Base-by-base conservation (phyloP, 345 rosid species). In the Noccaea bulbosa region DNA sequence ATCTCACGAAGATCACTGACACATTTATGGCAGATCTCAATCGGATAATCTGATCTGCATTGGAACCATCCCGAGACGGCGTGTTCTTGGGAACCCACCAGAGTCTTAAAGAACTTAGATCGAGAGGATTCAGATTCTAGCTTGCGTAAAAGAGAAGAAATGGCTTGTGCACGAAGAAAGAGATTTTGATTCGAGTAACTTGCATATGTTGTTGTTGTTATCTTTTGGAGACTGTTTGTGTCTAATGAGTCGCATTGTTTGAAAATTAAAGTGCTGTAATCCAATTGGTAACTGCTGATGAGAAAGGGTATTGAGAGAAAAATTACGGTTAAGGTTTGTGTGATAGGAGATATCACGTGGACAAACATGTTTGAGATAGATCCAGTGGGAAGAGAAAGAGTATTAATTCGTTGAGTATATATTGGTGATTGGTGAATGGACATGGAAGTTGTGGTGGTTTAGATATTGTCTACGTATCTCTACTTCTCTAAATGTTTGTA, bases 61-160 rank as follows among this genome's bases (percentile, higher is more conserved):
- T 87, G 98, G 41, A 80, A 93, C 65, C 83, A 76, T 37, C 91
- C 98, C 0, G 92, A 85, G 57, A 88, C 71, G 2, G 79, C 87
- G 24, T 64, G 47, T 16, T 64, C 43, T 1, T 48, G 76, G 20
- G 77, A 75, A 11, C 88, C 91, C 0, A 75, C 73, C 0, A 81
- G 67, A 74, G 91, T 61, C 77, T 82, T 86, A 66, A 56, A 86
- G 81, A 86, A 93, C 61, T 76, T 90, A 55, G 81, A 78, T 1
- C 57, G 60, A 34, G 74, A 74, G 4, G 98, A 83, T 57, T 80
- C 82, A 0, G 86, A 48, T 41, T 69, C 47, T 20, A 90, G 82
- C 54, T 83, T 78, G 33, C 70, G 52, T 64, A 82, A 83, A 45
- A 88, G 77, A 16, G 80, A 60, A 6, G 74, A 74, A 62, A 88